Evolutionary conservation across 1,284 basidiomycete species (phyloP).

Genomic region (Sporisorium reilianum): DNA sequence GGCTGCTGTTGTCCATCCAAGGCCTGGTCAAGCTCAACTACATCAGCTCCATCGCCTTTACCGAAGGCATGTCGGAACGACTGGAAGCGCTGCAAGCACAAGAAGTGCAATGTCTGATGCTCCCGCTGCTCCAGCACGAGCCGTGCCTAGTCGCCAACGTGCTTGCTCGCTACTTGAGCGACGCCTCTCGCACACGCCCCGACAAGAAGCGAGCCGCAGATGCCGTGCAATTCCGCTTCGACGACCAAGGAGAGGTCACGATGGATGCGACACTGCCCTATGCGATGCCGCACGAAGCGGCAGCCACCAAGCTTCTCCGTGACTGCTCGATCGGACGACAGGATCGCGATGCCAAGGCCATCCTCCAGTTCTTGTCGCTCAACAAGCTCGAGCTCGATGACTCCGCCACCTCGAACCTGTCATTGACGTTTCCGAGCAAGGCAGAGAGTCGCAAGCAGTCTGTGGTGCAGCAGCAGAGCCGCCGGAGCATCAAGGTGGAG

Average conservation of each 20-base stretch:
- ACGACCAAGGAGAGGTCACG: neutral
- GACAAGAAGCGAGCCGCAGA: constrained; percentile 9
- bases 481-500: constrained; percentile 8
- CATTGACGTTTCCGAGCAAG: constrained; percentile 15
- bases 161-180: constrained; percentile 18
- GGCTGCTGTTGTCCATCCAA: constrained; percentile 24
- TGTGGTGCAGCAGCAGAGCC: constrained; percentile 16
- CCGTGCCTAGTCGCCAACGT: constrained; percentile 19
- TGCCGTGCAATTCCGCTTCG: constrained; percentile 1
- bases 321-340: constrained; percentile 5
- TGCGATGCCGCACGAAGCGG: constrained; percentile 18
- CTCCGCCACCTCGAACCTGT: constrained; percentile 3
- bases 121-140: constrained; percentile 18
- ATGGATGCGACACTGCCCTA: constrained; percentile 18
- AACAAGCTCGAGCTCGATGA: constrained; percentile 27
- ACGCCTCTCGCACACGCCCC: constrained; percentile 13
- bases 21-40: constrained; percentile 16
- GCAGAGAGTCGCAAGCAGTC: constrained; percentile 13
- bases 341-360: constrained; percentile 22
- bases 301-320: constrained; percentile 1
- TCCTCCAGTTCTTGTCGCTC: constrained; percentile 23
- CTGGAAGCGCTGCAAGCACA: constrained; percentile 15
- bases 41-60: constrained; percentile 19
- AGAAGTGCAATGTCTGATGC: constrained; percentile 20
- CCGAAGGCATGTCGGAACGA: constrained; percentile 33